Evolutionary conservation across 2,329 filamentous ascomycete genomes (phyloP).

Genomic region (Pyrenophora teres): DNA sequence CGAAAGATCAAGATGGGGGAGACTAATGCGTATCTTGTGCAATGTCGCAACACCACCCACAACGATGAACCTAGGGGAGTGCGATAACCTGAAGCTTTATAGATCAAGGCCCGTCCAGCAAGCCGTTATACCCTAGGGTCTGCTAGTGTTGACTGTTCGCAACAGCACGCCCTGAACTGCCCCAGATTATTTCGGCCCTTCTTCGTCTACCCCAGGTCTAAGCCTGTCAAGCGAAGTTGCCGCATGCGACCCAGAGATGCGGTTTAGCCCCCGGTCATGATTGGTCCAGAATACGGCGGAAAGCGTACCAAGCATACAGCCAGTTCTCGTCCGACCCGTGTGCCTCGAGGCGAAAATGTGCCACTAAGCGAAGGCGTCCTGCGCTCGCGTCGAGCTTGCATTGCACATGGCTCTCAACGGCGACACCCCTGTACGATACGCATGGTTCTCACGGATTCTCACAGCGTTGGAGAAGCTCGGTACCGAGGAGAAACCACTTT

Average conservation of each 20-base stretch:
- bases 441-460: conserved; percentile 3
- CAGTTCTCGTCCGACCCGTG: conserved; percentile 4
- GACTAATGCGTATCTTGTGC: not conserved
- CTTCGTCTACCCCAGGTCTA: conserved; percentile 26
- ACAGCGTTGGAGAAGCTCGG: not conserved
- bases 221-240: conserved; percentile 15
- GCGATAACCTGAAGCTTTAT: conserved; percentile 31
- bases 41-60: not conserved
- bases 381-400: not conserved
- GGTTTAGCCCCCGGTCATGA: conserved; percentile 13
- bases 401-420: not conserved
- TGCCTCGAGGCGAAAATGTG: conserved; percentile 29
- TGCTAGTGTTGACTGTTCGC: conserved; percentile 9
- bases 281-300: conserved; percentile 15
- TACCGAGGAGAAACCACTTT: not conserved
- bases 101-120: conserved; percentile 4
- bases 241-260: conserved; percentile 8
- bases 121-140: conserved; percentile 3
- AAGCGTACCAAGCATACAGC: conserved; percentile 3
- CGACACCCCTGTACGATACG: conserved; percentile 3
- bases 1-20: not conserved
- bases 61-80: not conserved
- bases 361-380: conserved; percentile 17
- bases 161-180: conserved; percentile 20
- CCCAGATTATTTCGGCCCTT: conserved; percentile 32